Percentiles rank a stretch among this genome's conserved stretches.
phyloP scores from a whole-genome alignment of 129 eudicot genomes.

The Calendula officinalis region DNA sequence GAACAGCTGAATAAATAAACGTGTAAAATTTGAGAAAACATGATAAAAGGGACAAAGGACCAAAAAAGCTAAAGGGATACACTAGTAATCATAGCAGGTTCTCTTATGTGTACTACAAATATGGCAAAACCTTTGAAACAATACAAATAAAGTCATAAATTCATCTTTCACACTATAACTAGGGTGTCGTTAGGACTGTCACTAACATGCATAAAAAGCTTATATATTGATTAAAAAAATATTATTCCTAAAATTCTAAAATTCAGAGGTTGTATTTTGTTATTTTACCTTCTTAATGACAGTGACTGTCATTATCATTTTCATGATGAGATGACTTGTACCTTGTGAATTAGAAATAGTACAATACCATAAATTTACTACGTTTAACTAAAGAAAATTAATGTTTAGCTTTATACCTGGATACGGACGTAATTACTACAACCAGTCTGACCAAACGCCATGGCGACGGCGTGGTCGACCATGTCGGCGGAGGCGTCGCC shows the following conservation, averaged over 20 bases:
- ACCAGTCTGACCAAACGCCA: slow-evolving; percentile 81
- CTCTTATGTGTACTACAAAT: slow-evolving; percentile 29
- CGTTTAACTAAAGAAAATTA: not conserved
- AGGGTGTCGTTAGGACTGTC: no score
- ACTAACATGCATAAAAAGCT: no score
- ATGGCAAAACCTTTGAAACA: slow-evolving; percentile 32
- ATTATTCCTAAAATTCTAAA: no score
- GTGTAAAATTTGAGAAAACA: not conserved
- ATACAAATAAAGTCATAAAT: slow-evolving; percentile 7
- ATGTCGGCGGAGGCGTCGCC: slow-evolving; percentile 77
- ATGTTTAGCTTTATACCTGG: slow-evolving; percentile 48
- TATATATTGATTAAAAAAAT: no score
- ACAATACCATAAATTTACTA: slow-evolving; percentile 1
- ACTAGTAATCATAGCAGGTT: slow-evolving; percentile 16
- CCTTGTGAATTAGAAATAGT: not conserved
- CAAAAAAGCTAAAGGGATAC: slow-evolving; percentile 13
- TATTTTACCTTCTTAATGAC: no score
- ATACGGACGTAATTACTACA: slow-evolving; percentile 72
- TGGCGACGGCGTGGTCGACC: slow-evolving; percentile 92
- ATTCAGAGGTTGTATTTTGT: no score
- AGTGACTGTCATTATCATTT: no score
- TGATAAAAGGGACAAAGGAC: slow-evolving; percentile 11
- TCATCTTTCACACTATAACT: slow-evolving; percentile 13
- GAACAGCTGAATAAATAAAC: no score
- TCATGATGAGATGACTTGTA: not conserved